A percentile compares a stretch with the other conserved stretches of the same genome.
Evolutionary conservation across 208 protist species (phyloP).

Genomic region (Crithidia thermophila): DNA sequence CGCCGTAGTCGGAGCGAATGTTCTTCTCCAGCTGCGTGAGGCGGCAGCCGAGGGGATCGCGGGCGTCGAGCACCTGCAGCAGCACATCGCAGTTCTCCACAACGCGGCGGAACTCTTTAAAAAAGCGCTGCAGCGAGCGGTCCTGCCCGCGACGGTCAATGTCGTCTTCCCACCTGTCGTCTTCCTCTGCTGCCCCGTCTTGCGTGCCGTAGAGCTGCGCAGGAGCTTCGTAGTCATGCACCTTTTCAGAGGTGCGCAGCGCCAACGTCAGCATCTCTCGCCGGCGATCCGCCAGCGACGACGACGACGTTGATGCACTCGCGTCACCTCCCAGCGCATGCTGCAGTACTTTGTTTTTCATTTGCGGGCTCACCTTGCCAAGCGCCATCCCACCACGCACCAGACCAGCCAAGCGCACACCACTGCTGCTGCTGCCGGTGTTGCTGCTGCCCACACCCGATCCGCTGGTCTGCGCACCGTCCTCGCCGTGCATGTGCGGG

Average conservation of each 20-base stretch:
- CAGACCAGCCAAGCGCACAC: slow-evolving; percentile 12
- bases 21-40: slow-evolving; percentile 92
- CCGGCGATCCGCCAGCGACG: slow-evolving; percentile 46
- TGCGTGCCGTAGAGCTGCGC: slow-evolving; percentile 33
- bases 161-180: slow-evolving; percentile 48
- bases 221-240: slow-evolving; percentile 78
- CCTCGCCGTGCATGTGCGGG: slow-evolving; percentile 16
- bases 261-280: slow-evolving; percentile 78
- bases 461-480: not conserved
- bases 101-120: slow-evolving; percentile 91
- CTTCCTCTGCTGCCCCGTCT: slow-evolving; percentile 29
- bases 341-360: slow-evolving; percentile 26
- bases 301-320: not conserved
- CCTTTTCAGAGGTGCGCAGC: slow-evolving; percentile 70
- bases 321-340: no score
- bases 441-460: not conserved
- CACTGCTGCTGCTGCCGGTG: not conserved
- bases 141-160: slow-evolving; percentile 56
- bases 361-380: not conserved
- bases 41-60: slow-evolving; percentile 97
- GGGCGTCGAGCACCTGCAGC: slow-evolving; percentile 97
- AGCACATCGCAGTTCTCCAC: slow-evolving; percentile 96
- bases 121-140: slow-evolving; percentile 85
- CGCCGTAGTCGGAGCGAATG: slow-evolving; percentile 88
- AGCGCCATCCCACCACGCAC: slow-evolving; percentile 21